Conservation (phyloP, 495 filamentous ascomycete genomes). For the Daldinia loculata region DNA sequence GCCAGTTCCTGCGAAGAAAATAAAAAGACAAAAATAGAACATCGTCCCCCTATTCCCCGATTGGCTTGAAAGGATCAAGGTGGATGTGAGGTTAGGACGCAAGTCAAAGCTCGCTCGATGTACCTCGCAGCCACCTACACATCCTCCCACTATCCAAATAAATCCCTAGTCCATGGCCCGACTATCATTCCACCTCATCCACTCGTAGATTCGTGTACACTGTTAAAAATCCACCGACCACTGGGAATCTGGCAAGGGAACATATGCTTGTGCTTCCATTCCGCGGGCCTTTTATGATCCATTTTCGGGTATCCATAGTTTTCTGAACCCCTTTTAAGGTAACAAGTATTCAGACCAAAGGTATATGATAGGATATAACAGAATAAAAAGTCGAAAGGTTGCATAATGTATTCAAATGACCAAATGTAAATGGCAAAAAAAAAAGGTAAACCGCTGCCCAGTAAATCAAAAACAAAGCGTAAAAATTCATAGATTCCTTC, state of each 20-base stretch:
- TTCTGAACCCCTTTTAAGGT: slow-evolving; percentile 12
- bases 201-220: slow-evolving; percentile 42
- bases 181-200: slow-evolving; percentile 34
- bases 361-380: slow-evolving; percentile 28
- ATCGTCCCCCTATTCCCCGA: slow-evolving; percentile 10
- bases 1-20: slow-evolving; percentile 39
- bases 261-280: slow-evolving; percentile 20
- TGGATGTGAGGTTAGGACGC: slow-evolving; percentile 36
- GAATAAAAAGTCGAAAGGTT: slow-evolving; percentile 18
- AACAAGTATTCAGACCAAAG: slow-evolving; percentile 22
- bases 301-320: slow-evolving; percentile 35
- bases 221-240: slow-evolving; percentile 32
- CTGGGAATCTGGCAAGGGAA: slow-evolving; percentile 17
- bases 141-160: slow-evolving; percentile 18
- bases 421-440: slow-evolving; percentile 31
- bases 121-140: slow-evolving; percentile 28
- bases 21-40: slow-evolving; percentile 44
- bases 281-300: slow-evolving; percentile 30
- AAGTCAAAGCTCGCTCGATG: slow-evolving; percentile 24
- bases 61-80: slow-evolving; percentile 24
- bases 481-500: slow-evolving; percentile 1
- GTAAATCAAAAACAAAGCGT: slow-evolving; percentile 26
- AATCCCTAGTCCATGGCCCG: slow-evolving; percentile 15
- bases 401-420: slow-evolving; percentile 26
- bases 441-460: slow-evolving; percentile 13